A percentile compares a stretch with the other conserved stretches of the same genome.
Evolutionary conservation across 2,329 filamentous ascomycete species (phyloP).

Genomic region (Clonostachys byssicola): DNA sequence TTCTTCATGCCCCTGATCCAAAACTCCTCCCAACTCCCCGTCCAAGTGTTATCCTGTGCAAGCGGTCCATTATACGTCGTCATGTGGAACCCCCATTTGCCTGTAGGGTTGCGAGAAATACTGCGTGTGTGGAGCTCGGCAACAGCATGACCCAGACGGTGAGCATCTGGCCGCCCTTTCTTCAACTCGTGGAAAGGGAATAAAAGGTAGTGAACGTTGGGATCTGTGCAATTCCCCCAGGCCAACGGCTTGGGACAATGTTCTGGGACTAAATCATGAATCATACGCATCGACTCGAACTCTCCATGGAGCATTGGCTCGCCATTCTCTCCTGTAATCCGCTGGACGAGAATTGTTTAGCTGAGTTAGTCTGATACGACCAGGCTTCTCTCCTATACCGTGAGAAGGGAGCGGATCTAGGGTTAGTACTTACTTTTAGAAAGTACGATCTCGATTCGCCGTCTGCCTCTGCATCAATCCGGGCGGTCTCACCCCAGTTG

Average conservation of each 20-base stretch:
- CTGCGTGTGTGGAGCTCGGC: conserved; percentile 19
- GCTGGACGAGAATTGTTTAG: no score
- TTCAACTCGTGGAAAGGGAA: neutral
- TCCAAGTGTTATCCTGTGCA: conserved; percentile 17
- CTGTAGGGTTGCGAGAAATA: conserved; percentile 14
- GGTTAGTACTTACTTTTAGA: conserved; percentile 7
- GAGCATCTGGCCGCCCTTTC: neutral
- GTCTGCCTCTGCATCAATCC: conserved; percentile 7
- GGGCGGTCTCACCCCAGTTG: conserved; percentile 7
- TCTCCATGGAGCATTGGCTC: conserved; percentile 25
- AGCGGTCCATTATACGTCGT: conserved; percentile 20
- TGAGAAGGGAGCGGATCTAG: no score
- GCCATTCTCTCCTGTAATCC: neutral
- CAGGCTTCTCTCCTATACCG: no score
- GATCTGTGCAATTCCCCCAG: conserved; percentile 26
- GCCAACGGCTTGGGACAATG: conserved; percentile 22
- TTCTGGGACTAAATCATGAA: conserved; percentile 6
- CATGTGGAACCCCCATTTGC: conserved; percentile 24
- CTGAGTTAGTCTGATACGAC: no score
- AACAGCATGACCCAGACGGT: conserved; percentile 9
- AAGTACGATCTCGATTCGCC: conserved; percentile 9
- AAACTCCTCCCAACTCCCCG: conserved; percentile 25
- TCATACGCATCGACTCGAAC: conserved; percentile 30
- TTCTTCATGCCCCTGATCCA: conserved; percentile 9
- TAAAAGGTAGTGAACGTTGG: conserved; percentile 13